Evolutionary conservation across 75 land plant genomes (phyloP).

Genomic region (Picea sitchensis): DNA sequence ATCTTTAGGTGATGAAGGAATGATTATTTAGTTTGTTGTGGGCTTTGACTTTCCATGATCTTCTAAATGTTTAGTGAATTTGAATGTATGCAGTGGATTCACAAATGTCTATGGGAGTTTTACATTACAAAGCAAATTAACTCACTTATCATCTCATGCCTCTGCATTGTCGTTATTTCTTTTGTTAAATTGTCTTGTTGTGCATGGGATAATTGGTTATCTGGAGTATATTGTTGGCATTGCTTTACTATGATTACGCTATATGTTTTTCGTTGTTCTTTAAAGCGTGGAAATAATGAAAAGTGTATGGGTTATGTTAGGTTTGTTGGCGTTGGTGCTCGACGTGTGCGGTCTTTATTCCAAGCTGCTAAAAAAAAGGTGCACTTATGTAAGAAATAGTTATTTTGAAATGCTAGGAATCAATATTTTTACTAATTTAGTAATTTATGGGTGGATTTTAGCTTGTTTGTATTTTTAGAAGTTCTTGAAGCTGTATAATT

Average conservation of each 20-base stretch:
- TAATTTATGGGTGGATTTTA: background rate
- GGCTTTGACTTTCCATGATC: background rate
- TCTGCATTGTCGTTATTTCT: background rate
- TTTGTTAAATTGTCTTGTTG: background rate
- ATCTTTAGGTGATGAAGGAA: background rate
- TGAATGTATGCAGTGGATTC: background rate
- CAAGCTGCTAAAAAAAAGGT: slow-evolving; percentile 99
- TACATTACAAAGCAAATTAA: background rate
- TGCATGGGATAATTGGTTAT: background rate
- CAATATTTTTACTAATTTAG: background rate
- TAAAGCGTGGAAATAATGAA: background rate
- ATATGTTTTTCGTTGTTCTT: background rate
- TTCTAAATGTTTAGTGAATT: background rate
- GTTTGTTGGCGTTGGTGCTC: slow-evolving; percentile 99
- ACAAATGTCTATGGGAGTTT: background rate
- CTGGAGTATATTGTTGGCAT: background rate
- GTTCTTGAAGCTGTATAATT: background rate
- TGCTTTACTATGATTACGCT: background rate
- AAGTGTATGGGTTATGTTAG: slow-evolving; percentile 25
- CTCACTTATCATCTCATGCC: background rate
- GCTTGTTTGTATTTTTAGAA: background rate
- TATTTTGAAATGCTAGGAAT: slow-evolving; percentile 1
- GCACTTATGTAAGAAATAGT: background rate
- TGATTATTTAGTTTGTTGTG: background rate
- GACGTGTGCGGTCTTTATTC: slow-evolving; percentile 97